These are phyloP conservation scores for Gyromitra esculenta DNA, from an alignment of 2,329 filamentous ascomycete species.

Conservation along the genomic window DNA sequence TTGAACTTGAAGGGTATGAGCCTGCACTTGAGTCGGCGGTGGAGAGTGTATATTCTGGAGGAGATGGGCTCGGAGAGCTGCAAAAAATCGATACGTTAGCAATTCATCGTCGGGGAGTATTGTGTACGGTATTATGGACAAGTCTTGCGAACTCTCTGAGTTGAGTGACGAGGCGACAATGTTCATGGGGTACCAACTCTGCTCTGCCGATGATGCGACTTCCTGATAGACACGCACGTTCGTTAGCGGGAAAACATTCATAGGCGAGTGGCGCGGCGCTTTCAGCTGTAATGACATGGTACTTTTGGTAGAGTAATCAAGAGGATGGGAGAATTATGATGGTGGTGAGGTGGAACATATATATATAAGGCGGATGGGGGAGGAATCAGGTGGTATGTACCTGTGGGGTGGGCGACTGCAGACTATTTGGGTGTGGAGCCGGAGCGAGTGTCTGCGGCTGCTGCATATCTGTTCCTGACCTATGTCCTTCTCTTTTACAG, in stretches of 20 bases:
- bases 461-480: conserved; percentile 54
- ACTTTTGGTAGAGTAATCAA: background rate
- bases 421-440: conserved; percentile 62
- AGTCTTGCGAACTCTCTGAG: conserved; percentile 47
- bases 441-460: conserved; percentile 63
- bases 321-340: conserved; percentile 10
- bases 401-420: conserved; percentile 65
- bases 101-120: conserved; percentile 37
- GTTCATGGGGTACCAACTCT: conserved; percentile 54
- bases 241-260: conserved; percentile 33
- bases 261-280: conserved; percentile 15
- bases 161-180: conserved; percentile 42
- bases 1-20: conserved; percentile 54
- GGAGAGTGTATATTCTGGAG: conserved; percentile 59
- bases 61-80: conserved; percentile 72
- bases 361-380: conserved; percentile 7
- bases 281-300: conserved; percentile 30
- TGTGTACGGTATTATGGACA: conserved; percentile 45
- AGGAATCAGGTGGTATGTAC: conserved; percentile 63
- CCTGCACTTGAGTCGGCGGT: conserved; percentile 62
- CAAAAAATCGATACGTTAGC: conserved; percentile 46
- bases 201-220: conserved; percentile 52
- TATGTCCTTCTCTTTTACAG: conserved; percentile 31
- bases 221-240: conserved; percentile 47
- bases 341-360: conserved; percentile 12